Base-by-base conservation (phyloP, 805 yeast genomes). In the Yarrowia sp. region DNA sequence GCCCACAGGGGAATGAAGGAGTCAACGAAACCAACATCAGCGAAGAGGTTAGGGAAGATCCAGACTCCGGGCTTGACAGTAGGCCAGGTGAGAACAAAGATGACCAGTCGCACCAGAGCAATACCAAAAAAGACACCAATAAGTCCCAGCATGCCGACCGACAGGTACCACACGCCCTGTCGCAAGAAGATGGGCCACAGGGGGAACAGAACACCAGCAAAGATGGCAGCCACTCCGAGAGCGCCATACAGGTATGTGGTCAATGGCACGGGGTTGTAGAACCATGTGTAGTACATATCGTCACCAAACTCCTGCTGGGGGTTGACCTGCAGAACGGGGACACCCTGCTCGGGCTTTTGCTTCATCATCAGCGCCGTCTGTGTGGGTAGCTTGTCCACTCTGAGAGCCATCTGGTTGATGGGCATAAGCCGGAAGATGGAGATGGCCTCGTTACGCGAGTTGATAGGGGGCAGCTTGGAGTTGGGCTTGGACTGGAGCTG, bases 41-140 rank as follows among this genome's bases (percentile, higher is more conserved):
- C 99, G 77, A 92, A 95, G 73, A 95, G 80, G 74, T 93, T 93
- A 65, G 99, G 99, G 82, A 91, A 93, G 52, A 95, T 74, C 99
- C 99, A 95, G 74, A 95, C 82, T n/a, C 96, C 96, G 46, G 85
- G 85, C 8, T 85, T 83, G 65, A 82, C 77, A 1, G 83, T 76
- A 54, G 87, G 77, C 68, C 83, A 82, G 0, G 92, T 83, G 61
- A 88, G 69, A 26, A 82, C 69, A 70, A 85, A 90, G 26, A 95
- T 73, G 43, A 92, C 80, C 73, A 92, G 79, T 72, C 99, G 83
- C 35, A 93, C 77, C 48, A 95, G 81, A 1, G 98, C 96, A 70
- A 89, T 75, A 21, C 77, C 88, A 69, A 95, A 88, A 76, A 95
- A 88, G 52, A 83, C 78, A 4, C 85, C 92, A 48, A 95, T 80